A percentile compares a stretch with the other conserved stretches of the same genome.
Evolutionary conservation across 169 alveolate genomes (phyloP).

Genomic region (Plasmodium cynomolgi): DNA sequence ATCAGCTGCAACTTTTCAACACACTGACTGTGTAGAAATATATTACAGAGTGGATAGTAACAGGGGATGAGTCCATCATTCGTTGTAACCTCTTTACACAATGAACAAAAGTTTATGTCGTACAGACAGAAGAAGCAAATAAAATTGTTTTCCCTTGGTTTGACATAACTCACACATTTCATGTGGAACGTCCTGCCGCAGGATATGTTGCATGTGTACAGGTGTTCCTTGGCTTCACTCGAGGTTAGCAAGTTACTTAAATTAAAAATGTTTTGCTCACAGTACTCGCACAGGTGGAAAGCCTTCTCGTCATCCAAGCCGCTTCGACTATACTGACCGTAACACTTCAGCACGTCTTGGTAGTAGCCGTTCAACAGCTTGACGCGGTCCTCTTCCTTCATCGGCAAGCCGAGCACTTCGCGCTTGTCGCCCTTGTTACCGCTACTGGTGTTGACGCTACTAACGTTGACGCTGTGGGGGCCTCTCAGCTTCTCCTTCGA

Average conservation of each 20-base stretch:
- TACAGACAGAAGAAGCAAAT: conserved; percentile 57
- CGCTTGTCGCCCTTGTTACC: neutral
- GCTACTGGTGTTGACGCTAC: neutral
- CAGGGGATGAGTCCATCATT: conserved; percentile 39
- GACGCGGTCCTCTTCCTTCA: neutral
- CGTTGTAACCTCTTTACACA: conserved; percentile 38
- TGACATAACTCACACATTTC: conserved; percentile 40
- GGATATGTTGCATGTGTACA: conserved; percentile 24
- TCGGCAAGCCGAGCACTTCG: neutral
- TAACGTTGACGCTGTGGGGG: neutral
- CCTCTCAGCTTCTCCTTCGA: neutral
- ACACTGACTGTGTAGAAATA: conserved; percentile 72
- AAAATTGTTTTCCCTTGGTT: conserved; percentile 13
- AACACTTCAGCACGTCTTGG: conserved; percentile 26
- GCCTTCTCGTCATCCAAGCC: neutral
- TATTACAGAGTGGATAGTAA: conserved; percentile 76
- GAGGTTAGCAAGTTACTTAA: neutral
- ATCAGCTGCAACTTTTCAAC: conserved; percentile 4
- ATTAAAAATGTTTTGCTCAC: conserved; percentile 45
- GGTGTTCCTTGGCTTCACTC: conserved; percentile 22
- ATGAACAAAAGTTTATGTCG: conserved; percentile 51
- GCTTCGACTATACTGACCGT: conserved; percentile 10
- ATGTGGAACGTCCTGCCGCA: conserved; percentile 65
- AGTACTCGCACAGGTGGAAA: conserved; percentile 43
- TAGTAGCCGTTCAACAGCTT: neutral